Percentiles rank a stretch among this genome's conserved stretches.
phyloP scores from a whole-genome alignment of 2,329 filamentous ascomycete species.

The Aspergillus fijiensis region DNA sequence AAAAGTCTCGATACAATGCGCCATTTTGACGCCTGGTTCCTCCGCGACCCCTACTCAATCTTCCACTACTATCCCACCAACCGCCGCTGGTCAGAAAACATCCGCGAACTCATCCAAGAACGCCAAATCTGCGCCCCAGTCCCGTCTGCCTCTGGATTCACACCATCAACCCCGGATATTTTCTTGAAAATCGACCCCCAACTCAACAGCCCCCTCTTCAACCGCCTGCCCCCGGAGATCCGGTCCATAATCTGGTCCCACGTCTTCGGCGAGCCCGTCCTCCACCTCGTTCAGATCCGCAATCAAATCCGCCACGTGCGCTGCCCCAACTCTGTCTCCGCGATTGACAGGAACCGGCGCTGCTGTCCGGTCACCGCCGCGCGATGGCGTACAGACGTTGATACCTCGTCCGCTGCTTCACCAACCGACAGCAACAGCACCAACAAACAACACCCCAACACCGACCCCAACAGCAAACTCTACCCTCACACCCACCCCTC shows the following conservation, averaged over 20 bases:
- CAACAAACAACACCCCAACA: conserved; percentile 8
- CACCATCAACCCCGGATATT: conserved; percentile 14
- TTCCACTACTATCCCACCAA: conserved; percentile 41
- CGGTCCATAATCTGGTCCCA: conserved; percentile 40
- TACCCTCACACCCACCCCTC: conserved; percentile 36
- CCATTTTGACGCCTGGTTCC: conserved; percentile 41
- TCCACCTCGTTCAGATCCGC: conserved; percentile 39
- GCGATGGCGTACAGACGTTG: conserved; percentile 29
- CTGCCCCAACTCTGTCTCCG: conserved; percentile 24
- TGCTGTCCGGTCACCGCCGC: conserved; percentile 36
- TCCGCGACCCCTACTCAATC: conserved; percentile 42
- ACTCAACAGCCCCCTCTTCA: conserved; percentile 22
- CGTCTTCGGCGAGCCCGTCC: conserved; percentile 33
- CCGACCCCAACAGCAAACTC: conserved; percentile 26
- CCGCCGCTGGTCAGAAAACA: conserved; percentile 36
- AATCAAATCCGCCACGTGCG: conserved; percentile 38
- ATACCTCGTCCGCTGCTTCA: not conserved
- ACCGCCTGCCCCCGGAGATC: conserved; percentile 36
- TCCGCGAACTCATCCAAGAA: conserved; percentile 37
- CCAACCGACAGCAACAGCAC: conserved; percentile 13
- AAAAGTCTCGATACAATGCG: conserved; percentile 26
- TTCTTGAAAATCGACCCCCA: conserved; percentile 21
- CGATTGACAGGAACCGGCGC: conserved; percentile 30
- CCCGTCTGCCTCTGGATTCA: not conserved
- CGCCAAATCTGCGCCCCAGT: conserved; percentile 36